A percentile compares a stretch with the other conserved stretches of the same genome.
Evolutionary conservation across 2,329 filamentous ascomycete genomes (phyloP).

Genomic region (Immersiporthe knoxdaviesiana): DNA sequence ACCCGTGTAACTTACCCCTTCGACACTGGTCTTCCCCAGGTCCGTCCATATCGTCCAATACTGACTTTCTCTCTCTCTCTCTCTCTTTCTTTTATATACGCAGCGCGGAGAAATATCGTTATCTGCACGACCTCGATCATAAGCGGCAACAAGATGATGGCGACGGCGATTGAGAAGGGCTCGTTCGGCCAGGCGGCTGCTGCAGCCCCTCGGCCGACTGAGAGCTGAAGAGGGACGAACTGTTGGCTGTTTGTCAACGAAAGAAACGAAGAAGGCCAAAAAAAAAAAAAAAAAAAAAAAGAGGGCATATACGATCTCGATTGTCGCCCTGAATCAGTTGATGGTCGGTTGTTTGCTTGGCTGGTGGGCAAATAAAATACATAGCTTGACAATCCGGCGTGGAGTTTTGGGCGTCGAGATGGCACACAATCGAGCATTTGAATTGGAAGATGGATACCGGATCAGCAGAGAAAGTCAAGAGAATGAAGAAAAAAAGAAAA

Average conservation of each 20-base stretch:
- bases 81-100: constrained; percentile 14
- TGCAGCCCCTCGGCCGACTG: constrained; percentile 25
- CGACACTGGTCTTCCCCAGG: too few relatives aligned
- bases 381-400: constrained; percentile 16
- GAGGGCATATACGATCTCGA: background rate
- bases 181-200: constrained; percentile 56
- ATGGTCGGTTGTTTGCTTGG: constrained; percentile 6
- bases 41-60: background rate
- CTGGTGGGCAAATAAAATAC: constrained; percentile 8
- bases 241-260: background rate
- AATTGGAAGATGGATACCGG: background rate
- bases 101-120: constrained; percentile 78
- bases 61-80: too few relatives aligned
- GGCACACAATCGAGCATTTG: background rate
- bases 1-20: background rate
- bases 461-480: background rate
- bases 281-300: too few relatives aligned
- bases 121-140: constrained; percentile 93
- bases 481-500: background rate
- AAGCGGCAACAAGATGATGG: constrained; percentile 87
- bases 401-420: constrained; percentile 2
- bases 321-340: constrained; percentile 1
- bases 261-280: too few relatives aligned
- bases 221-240: constrained; percentile 2
- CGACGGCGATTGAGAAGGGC: constrained; percentile 75